Evolutionary conservation across 164 flowering plant species (phyloP).

Genomic region (Protea cynaroides): DNA sequence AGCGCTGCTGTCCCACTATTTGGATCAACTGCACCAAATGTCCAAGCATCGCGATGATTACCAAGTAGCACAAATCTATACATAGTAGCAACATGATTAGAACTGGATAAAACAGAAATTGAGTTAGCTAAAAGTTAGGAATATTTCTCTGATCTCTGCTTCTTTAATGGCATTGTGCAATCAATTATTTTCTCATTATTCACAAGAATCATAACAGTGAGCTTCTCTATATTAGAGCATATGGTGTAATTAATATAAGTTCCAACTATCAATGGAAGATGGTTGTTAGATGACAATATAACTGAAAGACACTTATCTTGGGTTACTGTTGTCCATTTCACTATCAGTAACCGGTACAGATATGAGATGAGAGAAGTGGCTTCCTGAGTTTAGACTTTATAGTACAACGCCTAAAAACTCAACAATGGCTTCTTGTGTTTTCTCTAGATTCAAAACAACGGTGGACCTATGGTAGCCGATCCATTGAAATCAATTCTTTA

Average conservation of each 20-base stretch:
- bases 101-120: background rate
- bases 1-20: conserved; percentile 79
- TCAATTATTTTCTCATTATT: background rate
- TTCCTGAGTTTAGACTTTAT: background rate
- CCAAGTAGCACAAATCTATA: conserved; percentile 62
- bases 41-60: conserved; percentile 87
- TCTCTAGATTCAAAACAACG: background rate
- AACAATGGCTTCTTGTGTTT: background rate
- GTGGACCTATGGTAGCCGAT: background rate
- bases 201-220: background rate
- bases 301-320: no score
- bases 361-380: no score
- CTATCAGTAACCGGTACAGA: no score
- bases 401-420: background rate
- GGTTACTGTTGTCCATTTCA: no score
- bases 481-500: background rate
- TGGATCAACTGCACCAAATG: conserved; percentile 83
- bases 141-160: background rate
- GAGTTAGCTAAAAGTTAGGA: background rate
- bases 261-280: background rate
- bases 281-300: background rate
- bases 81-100: background rate
- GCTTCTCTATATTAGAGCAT: background rate
- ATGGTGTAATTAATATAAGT: background rate
- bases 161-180: background rate